These are phyloP conservation scores for Miscanthus sacchariflorus DNA, from an alignment of 202 grass and related monocot genomes.

Conservation along the genomic window DNA sequence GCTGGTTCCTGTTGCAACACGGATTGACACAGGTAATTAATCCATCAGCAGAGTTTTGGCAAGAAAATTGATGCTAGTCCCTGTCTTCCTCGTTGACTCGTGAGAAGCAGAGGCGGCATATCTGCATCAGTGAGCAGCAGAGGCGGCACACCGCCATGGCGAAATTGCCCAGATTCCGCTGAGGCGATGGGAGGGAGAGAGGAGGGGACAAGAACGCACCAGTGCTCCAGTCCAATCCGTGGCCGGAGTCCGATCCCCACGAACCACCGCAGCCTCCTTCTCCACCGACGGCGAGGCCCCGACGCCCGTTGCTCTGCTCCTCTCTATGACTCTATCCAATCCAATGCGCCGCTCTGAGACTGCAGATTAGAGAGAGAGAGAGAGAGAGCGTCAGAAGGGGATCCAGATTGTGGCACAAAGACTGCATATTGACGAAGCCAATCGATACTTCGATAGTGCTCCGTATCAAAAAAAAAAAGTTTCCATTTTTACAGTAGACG, in stretches of 20 bases:
- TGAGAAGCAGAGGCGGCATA: too few relatives aligned
- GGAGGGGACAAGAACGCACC: neutral
- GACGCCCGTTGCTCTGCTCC: neutral
- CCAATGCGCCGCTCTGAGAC: neutral
- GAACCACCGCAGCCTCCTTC: neutral
- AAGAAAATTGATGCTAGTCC: neutral
- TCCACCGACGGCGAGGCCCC: too few relatives aligned
- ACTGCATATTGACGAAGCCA: neutral
- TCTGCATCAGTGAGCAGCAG: neutral
- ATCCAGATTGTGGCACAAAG: neutral
- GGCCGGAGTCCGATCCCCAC: neutral
- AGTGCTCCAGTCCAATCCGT: neutral
- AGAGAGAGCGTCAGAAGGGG: neutral
- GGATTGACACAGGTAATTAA: neutral
- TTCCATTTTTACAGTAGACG: neutral
- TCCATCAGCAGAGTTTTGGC: neutral
- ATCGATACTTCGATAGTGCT: neutral
- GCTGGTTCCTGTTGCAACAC: conserved; percentile 32
- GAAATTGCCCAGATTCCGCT: neutral
- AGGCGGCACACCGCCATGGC: neutral
- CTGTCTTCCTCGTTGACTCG: too few relatives aligned
- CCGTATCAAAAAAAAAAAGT: neutral
- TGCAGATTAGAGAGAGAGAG: neutral
- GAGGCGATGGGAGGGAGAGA: neutral
- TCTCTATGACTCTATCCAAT: neutral